Conservation (phyloP, 768 basidiomycete genomes). For the Boletus barrowsii region DNA sequence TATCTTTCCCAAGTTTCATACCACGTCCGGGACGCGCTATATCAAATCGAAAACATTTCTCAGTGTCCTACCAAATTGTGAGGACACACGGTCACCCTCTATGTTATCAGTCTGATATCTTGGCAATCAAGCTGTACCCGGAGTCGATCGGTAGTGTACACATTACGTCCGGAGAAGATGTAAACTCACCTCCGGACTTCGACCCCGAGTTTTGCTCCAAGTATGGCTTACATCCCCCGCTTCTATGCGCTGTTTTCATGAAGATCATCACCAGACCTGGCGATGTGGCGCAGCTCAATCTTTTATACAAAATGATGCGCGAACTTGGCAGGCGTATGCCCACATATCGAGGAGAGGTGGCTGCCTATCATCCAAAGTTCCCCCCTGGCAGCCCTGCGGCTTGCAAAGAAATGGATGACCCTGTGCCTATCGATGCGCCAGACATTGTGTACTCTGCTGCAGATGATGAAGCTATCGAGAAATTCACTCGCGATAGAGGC, state of each 20-base stretch:
- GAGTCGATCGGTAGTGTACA: conserved; percentile 46
- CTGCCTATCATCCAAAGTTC: conserved; percentile 29
- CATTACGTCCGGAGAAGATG: conserved; percentile 41
- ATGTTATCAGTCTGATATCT: neutral
- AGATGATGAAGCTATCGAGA: conserved; percentile 34
- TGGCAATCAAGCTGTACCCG: conserved; percentile 38
- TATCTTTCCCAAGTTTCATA: conserved; percentile 21
- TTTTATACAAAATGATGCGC: conserved; percentile 53
- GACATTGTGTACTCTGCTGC: conserved; percentile 33
- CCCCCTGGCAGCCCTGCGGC: conserved; percentile 26
- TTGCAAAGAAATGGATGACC: conserved; percentile 13
- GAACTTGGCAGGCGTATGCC: conserved; percentile 56
- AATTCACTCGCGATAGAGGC: conserved; percentile 21
- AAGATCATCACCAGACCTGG: conserved; percentile 6
- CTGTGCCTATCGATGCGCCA: conserved; percentile 26
- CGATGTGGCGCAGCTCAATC: neutral
- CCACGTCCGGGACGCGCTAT: conserved; percentile 12
- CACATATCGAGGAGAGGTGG: conserved; percentile 21
- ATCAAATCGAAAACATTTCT: conserved; percentile 26
- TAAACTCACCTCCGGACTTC: conserved; percentile 42
- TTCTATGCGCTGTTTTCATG: neutral
- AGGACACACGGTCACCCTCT: neutral
- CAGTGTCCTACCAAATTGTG: neutral
- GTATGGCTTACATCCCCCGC: conserved; percentile 26
- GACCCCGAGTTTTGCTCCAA: conserved; percentile 43